Percentiles rank a stretch among this genome's conserved stretches.
Evolutionary conservation across 1,284 basidiomycete genomes (phyloP).

Genomic region (Cryptococcus sp.): DNA sequence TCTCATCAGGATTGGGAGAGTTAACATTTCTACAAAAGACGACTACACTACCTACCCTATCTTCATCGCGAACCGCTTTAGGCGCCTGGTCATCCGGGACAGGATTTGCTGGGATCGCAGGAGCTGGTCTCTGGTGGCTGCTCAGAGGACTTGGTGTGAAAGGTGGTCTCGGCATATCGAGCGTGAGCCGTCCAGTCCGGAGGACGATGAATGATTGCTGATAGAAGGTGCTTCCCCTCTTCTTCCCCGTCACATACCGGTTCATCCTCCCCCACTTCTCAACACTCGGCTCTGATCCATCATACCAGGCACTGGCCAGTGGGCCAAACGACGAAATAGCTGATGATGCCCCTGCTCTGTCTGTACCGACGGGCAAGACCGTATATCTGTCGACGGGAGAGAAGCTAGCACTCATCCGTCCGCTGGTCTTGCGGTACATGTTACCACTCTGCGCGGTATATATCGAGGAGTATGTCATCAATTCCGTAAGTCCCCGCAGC

Average conservation of each 20-base stretch:
- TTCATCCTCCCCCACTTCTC: constrained; percentile 60
- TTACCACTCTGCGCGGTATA: constrained; percentile 48
- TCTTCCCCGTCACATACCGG: constrained; percentile 68
- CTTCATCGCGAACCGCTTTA: constrained; percentile 48
- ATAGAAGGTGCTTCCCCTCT: constrained; percentile 66
- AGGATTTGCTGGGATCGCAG: constrained; percentile 87
- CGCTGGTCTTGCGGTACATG: constrained; percentile 67
- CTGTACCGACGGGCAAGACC: background rate
- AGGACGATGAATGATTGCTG: background rate
- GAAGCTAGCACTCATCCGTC: constrained; percentile 70
- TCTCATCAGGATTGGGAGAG: constrained; percentile 89
- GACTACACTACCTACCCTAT: constrained; percentile 56
- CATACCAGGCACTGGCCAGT: constrained; percentile 30
- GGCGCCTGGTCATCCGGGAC: constrained; percentile 84
- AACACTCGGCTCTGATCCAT: constrained; percentile 4
- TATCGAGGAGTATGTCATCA: constrained; percentile 88
- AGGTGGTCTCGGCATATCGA: constrained; percentile 71
- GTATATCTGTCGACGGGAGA: constrained; percentile 57
- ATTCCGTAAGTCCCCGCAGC: constrained; percentile 57
- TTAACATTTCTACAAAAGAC: constrained; percentile 91
- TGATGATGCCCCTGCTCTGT: background rate
- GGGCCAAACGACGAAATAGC: constrained; percentile 17
- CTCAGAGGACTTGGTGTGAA: constrained; percentile 79
- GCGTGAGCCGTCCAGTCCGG: constrained; percentile 17
- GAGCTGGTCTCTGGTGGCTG: constrained; percentile 93